Evolutionary conservation across 805 yeast species (phyloP), one percentile per base, ranked within the genome.

Genomic region (Saccharomycopsis selenospora): DNA sequence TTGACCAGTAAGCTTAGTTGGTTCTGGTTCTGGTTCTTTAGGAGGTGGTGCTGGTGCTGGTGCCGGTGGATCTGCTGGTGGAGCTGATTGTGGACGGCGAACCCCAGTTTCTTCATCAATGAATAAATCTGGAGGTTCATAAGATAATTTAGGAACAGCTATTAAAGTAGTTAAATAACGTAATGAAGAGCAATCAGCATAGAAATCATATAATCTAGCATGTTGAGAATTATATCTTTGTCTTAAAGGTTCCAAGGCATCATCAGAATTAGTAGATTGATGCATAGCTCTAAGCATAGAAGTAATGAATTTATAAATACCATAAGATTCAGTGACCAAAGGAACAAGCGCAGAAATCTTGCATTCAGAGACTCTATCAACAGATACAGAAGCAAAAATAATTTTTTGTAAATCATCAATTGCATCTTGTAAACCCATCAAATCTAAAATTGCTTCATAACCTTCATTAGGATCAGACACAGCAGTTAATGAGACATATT

Each of bases 381-480:
- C 79, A 27, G 77, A 72, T 46, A 89, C 70, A 4, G 84, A 73
- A 0, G 95, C 80, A 61, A 91, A 84, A 8, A 90, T 75, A 36
- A 85, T 67, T 52, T 83, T 78, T 56, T 85, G 89, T 51, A 86
- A 78, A 53, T 82, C 84, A 61, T 86, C 91, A 46, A 89, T 77
- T 18, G 79, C 70, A 60, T 91, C 97, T 65, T 89, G 96, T 49
- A 91, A 69, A 41, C 79, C 78, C 86, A 88, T 82, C 58, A 91
- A 70, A 61, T 88, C 96, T 55, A 87, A 63, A 52, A 91, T 79
- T 0, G 95, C 81, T 61, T 91, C 95, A 62, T 84, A 90, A 4
- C 98, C 98, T 66, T 89, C 96, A 61, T 91, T 89, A 4, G 97
- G 97, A 63, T 91, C 96, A 58, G 87, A 82, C 33, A 87, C 95